phyloP scores from a whole-genome alignment of 805 yeast species.

The Candida suzukii region DNA sequence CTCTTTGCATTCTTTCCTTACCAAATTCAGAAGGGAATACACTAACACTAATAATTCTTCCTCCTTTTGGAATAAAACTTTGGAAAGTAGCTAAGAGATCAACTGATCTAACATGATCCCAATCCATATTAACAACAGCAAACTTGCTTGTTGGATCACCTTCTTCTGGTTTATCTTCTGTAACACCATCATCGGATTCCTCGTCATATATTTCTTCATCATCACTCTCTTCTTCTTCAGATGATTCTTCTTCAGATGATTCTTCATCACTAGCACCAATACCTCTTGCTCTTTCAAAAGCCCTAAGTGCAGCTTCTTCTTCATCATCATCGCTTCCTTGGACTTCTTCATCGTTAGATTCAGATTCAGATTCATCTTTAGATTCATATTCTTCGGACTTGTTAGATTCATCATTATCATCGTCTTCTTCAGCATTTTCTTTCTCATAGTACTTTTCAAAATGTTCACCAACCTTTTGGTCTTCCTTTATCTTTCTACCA shows the following conservation, averaged over 20 bases:
- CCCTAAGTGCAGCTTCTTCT: conserved; percentile 7
- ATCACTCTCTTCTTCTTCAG: conserved; percentile 33
- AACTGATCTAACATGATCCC: conserved; percentile 89
- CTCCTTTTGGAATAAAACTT: conserved; percentile 75
- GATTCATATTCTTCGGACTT: conserved; percentile 30
- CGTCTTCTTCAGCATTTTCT: conserved; percentile 27
- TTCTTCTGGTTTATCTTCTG: conserved; percentile 60
- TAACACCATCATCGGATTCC: conserved; percentile 45
- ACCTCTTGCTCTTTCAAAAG: conserved; percentile 9
- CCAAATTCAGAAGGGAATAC: conserved; percentile 91
- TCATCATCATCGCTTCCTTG: conserved; percentile 8
- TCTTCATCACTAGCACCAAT: conserved; percentile 25
- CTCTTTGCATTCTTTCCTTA: conserved; percentile 82
- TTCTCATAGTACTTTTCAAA: conserved; percentile 60
- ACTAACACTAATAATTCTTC: conserved; percentile 58
- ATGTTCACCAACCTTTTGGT: conserved; percentile 37
- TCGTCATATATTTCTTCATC: conserved; percentile 1
- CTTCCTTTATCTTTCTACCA: conserved; percentile 63
- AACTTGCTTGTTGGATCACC: conserved; percentile 79
- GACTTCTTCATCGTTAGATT: conserved; percentile 16
- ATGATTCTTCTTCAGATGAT: conserved; percentile 30
- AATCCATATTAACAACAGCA: conserved; percentile 94
- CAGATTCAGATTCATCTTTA: conserved; percentile 24
- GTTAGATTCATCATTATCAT: conserved; percentile 24
- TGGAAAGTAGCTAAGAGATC: conserved; percentile 86